Percentiles rank a stretch among this genome's conserved stretches.
These are phyloP conservation scores for Sesbania bispinosa DNA, from an alignment of 306 rosid genomes.

Conservation along the genomic window DNA sequence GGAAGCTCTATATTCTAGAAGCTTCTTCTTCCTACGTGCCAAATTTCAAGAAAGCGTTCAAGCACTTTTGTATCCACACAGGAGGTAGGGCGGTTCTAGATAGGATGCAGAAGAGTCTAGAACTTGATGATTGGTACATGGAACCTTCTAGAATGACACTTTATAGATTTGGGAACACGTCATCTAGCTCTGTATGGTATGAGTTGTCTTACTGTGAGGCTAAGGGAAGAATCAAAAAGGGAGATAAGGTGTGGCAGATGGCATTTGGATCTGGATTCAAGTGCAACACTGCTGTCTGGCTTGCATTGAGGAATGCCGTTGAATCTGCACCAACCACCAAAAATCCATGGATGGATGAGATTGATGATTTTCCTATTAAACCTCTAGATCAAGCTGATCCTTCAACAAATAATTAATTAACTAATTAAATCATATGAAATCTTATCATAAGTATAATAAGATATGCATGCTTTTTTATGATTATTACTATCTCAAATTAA, in stretches of 20 bases:
- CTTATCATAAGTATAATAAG: no score
- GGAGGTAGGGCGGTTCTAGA: constrained; percentile 72
- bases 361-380: constrained; percentile 55
- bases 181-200: constrained; percentile 82
- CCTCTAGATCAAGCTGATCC: no score
- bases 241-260: constrained; percentile 80
- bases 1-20: constrained; percentile 50
- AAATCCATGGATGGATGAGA: constrained; percentile 78
- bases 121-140: constrained; percentile 70
- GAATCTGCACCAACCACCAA: constrained; percentile 40
- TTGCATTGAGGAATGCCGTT: constrained; percentile 46
- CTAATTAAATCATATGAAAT: no score
- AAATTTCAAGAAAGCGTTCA: constrained; percentile 65
- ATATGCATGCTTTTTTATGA: no score
- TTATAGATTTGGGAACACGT: constrained; percentile 74
- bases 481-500: no score
- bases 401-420: no score
- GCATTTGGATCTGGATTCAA: constrained; percentile 90
- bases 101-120: constrained; percentile 71
- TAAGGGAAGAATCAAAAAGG: constrained; percentile 63
- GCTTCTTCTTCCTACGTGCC: constrained; percentile 73
- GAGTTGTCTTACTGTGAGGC: constrained; percentile 78
- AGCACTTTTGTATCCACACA: constrained; percentile 54
- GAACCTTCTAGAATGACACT: constrained; percentile 81
- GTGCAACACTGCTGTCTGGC: constrained; percentile 83